phyloP scores from a whole-genome alignment of 2,329 filamentous ascomycete species.

The Ascochyta clinopodiicola region DNA sequence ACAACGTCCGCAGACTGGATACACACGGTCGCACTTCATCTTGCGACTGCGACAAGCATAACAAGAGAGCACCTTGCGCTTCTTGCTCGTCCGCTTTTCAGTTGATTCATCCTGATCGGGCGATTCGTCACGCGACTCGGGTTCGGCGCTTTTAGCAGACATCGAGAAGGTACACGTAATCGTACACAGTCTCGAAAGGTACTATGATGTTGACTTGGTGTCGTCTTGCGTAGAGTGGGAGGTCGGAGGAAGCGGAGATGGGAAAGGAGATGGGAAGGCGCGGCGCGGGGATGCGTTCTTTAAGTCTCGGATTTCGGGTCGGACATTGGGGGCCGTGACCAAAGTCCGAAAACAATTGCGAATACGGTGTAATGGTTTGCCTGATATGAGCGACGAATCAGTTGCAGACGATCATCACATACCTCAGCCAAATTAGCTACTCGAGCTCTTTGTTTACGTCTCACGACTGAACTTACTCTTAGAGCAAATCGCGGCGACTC shows the following conservation, averaged over 20 bases:
- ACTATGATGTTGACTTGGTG: background rate
- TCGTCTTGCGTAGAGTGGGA: background rate
- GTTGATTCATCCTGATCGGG: slow-evolving; percentile 34
- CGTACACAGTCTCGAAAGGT: background rate
- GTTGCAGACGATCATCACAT: too few relatives aligned
- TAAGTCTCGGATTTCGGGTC: slow-evolving; percentile 14
- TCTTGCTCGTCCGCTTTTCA: slow-evolving; percentile 51
- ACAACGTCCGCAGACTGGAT: slow-evolving; percentile 54
- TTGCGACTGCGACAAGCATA: slow-evolving; percentile 56
- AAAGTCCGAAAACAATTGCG: too few relatives aligned
- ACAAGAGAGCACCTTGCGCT: slow-evolving; percentile 56
- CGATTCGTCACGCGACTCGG: slow-evolving; percentile 41
- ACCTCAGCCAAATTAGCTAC: too few relatives aligned
- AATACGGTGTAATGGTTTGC: too few relatives aligned
- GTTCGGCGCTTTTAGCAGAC: slow-evolving; percentile 35
- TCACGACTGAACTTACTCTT: too few relatives aligned
- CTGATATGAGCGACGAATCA: too few relatives aligned
- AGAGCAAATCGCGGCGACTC: too few relatives aligned
- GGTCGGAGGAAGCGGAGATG: slow-evolving; percentile 24
- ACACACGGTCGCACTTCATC: slow-evolving; percentile 55
- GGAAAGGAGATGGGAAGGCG: slow-evolving; percentile 14
- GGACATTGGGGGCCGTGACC: slow-evolving; percentile 1
- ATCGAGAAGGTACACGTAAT: slow-evolving; percentile 19
- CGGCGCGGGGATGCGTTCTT: slow-evolving; percentile 6
- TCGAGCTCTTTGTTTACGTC: too few relatives aligned